These are phyloP conservation scores for Fusarium brachygibbosum DNA, from an alignment of 2,329 filamentous ascomycete genomes.

Conservation along the genomic window DNA sequence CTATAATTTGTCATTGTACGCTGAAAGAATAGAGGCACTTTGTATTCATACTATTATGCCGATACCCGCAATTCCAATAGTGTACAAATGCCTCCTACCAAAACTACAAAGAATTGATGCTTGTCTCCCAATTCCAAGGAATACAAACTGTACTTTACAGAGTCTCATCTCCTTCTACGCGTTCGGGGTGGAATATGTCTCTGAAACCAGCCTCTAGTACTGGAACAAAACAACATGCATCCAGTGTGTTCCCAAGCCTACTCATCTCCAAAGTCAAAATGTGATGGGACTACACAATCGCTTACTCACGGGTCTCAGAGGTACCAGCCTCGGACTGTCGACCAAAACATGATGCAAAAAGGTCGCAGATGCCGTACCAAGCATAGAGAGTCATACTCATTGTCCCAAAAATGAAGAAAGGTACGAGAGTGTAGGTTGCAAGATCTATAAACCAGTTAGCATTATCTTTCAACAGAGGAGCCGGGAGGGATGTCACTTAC, in stretches of 20 bases:
- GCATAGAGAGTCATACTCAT: conserved; percentile 51
- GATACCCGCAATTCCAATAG: not conserved
- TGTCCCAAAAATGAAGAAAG: conserved; percentile 54
- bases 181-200: not conserved
- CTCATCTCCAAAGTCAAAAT: not conserved
- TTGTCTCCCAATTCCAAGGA: not conserved
- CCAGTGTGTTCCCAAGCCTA: not conserved
- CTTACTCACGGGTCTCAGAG: not conserved
- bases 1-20: not conserved
- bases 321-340: not conserved
- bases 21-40: not conserved
- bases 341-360: conserved; percentile 21
- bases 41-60: not conserved
- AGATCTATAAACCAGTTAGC: conserved; percentile 50
- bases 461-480: rapidly evolving
- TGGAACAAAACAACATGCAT: not conserved
- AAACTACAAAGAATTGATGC: not conserved
- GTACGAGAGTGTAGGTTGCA: conserved; percentile 54
- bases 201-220: not conserved
- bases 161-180: not conserved
- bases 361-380: conserved; percentile 26
- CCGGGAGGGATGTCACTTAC: conserved; percentile 47
- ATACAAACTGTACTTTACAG: not conserved
- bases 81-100: not conserved
- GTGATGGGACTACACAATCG: not conserved